Percentiles rank a stretch among this genome's conserved stretches.
Evolutionary conservation across 1,284 basidiomycete genomes (phyloP).

Genomic region (Pascua sp.): DNA sequence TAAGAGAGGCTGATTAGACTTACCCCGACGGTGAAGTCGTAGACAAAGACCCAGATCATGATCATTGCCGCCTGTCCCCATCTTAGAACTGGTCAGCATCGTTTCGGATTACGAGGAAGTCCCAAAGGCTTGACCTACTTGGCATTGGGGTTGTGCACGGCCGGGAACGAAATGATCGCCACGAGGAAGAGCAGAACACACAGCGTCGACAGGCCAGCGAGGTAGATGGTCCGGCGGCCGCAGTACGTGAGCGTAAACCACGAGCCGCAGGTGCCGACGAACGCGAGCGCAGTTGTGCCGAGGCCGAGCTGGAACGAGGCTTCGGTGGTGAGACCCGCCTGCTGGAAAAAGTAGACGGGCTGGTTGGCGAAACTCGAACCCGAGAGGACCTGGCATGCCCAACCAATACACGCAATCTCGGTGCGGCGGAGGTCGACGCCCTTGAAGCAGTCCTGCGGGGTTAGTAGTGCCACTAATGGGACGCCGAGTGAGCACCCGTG

Average conservation of each 20-base stretch:
- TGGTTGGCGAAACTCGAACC: constrained; percentile 16
- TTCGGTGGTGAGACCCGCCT: neutral
- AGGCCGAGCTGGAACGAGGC: constrained; percentile 15
- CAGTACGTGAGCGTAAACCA: constrained; percentile 27
- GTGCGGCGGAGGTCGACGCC: constrained; percentile 42
- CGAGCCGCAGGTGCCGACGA: constrained; percentile 27
- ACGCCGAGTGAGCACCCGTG: no score
- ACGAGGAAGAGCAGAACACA: constrained; percentile 47
- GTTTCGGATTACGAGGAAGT: no score
- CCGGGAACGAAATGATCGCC: constrained; percentile 32
- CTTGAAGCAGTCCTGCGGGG: constrained; percentile 42
- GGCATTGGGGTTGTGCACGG: neutral
- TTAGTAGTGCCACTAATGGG: no score
- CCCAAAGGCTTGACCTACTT: neutral
- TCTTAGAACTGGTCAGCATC: constrained; percentile 3
- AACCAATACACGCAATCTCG: constrained; percentile 29
- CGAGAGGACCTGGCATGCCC: neutral
- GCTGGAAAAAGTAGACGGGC: constrained; percentile 1
- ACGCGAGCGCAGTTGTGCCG: constrained; percentile 8
- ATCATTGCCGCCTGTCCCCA: constrained; percentile 8
- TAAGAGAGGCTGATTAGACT: constrained; percentile 24
- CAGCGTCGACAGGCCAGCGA: constrained; percentile 47
- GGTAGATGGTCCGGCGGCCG: constrained; percentile 52
- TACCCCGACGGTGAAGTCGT: neutral
- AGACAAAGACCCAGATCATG: neutral